Evolutionary conservation across 306 rosid species (phyloP), one percentile per base, ranked within the genome.

Genomic region (Inga oerstediana): DNA sequence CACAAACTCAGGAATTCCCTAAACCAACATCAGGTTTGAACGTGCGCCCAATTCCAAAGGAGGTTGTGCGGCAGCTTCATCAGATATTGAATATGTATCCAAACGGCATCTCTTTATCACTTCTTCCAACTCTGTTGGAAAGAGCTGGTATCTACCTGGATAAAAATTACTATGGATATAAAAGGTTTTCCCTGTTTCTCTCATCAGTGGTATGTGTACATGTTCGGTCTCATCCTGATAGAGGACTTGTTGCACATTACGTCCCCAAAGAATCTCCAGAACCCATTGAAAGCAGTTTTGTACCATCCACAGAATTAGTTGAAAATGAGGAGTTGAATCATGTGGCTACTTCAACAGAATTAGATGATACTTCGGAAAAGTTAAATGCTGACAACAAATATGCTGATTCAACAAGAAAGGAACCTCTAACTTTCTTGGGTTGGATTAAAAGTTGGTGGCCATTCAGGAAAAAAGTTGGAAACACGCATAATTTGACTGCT

Each of bases 21-120:
- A 85, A 88, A 72, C 79, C 86, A 62, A 43, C 78, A 62, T 45
- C 79, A 45, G 91, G 88, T 64, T 52, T 68, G 30, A 86, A 87
- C 82, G 58, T 49, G 56, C 79, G 71, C 48, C 44, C 84, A 46
- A 41, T 88, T 80, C 96, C 94, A 45, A 82, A 74, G 64, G 48
- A 49, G 34, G 81, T 92, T 66, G 8, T 73, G 69, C 82, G 48
- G 84, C 77, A 62, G 65, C 76, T 93, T 79, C 82, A 67, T 37
- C 4, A 20, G 49, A 49, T 95, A 86, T 79, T 95, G 88, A 84
- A 58, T 24, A 80, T 61, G 61, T 52, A 90, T 78, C 97, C 97
- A n/a, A 82, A 90, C 61, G 99, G 98, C 48, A 72, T 96, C 35
- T 10, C 80, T 61, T 54, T 84, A 32, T 0, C 14, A 7, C 87